Conservation (phyloP, 2,329 filamentous ascomycete genomes). For the Fusarium algeriense region DNA sequence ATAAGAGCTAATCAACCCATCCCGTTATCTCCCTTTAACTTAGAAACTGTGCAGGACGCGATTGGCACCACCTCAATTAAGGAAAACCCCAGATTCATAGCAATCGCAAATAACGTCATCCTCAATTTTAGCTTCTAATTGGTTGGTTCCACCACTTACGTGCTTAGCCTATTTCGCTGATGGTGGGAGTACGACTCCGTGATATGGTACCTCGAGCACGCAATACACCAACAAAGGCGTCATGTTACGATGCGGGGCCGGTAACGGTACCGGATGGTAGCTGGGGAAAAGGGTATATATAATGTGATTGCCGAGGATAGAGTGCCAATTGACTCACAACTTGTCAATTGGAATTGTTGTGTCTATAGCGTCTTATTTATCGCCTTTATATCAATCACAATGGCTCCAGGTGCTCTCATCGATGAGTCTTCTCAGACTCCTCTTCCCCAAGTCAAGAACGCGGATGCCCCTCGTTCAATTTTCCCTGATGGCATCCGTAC, state of each 20-base stretch:
- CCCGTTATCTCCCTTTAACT: background rate
- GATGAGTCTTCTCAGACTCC: slow-evolving; percentile 31
- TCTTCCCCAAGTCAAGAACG: slow-evolving; percentile 41
- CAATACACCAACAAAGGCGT: slow-evolving; percentile 45
- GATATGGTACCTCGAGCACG: slow-evolving; percentile 45
- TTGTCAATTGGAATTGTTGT: slow-evolving; percentile 12
- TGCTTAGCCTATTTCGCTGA: slow-evolving; percentile 18
- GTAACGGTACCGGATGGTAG: slow-evolving; percentile 24
- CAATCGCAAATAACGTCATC: slow-evolving; percentile 33
- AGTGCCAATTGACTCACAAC: background rate
- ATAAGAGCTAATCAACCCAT: slow-evolving; percentile 22
- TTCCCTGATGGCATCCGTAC: slow-evolving; percentile 65
- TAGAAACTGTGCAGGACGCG: background rate
- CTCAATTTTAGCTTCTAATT: slow-evolving; percentile 4
- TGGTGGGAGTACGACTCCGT: slow-evolving; percentile 45
- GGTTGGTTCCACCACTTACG: background rate
- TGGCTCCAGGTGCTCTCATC: slow-evolving; percentile 46
- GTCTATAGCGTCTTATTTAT: background rate
- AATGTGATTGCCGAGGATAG: background rate
- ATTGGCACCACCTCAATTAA: slow-evolving; percentile 5
- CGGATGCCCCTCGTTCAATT: slow-evolving; percentile 46
- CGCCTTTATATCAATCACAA: slow-evolving; percentile 2
- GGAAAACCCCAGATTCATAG: slow-evolving; percentile 1
- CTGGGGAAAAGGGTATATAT: slow-evolving; percentile 28
- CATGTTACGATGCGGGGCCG: slow-evolving; percentile 41